Evolutionary conservation across 2,329 filamentous ascomycete genomes (phyloP), one percentile per base, ranked within the genome.

Genomic region (Apiospora malaysiana): DNA sequence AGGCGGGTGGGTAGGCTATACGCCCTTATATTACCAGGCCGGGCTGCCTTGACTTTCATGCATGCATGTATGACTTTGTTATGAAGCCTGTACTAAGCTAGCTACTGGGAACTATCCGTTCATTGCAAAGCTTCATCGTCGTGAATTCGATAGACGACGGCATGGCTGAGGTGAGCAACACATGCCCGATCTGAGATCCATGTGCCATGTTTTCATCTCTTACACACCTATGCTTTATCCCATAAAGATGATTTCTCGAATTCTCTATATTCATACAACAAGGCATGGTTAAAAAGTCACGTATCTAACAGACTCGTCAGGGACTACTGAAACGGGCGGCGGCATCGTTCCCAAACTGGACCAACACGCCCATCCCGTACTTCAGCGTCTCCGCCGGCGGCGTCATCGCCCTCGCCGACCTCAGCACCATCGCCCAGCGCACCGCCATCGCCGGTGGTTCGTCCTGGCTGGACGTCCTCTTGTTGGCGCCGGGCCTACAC

Each of bases 401-500:
- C 9, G 83, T 91, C 10, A 79, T 91, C 27, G 87, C 87, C 9
- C 85, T 91, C 21, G 89, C 89, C 4, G 88, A 91, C 72, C 83
- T 91, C 49, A 82, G 83, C 46, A 89, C 86, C 2, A 82, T 90
- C 37, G 86, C 87, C 7, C 81, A 86, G 66, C 84, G 88, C 8
- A 91, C 89, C 2, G 85, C 84, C 21, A 82, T 90, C 63, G 85
- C 83, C 2, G 89, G 89, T 37, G 87, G 86, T 2, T 86, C 88
- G 0, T 85, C 84, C 2, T 87, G 86, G 82, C 80, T 89, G 0
- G 89, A 91, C 76, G 81, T 81, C 9, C 81, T 91, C 14, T 81
- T 91, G 16, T 82, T 91, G 2, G 88, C 87, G 1, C 89, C 89
- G 0, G 89, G 90, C 0, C 76, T 91, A 68, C 90, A 91, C 78